Base-by-base conservation (phyloP, 2,329 filamentous ascomycete genomes). In the Thelonectria discophora region DNA sequence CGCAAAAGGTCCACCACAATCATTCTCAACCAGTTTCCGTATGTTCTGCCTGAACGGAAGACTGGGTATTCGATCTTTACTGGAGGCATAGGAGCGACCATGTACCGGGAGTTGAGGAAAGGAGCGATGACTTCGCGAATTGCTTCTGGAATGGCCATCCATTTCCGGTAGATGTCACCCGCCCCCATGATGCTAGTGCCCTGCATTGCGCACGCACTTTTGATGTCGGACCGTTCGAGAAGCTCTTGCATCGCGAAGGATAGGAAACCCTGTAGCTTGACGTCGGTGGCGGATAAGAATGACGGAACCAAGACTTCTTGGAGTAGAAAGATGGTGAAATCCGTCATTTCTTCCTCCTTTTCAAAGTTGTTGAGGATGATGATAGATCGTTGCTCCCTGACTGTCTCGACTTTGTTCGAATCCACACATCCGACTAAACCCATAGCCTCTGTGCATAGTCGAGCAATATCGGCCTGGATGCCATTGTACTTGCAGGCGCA, bases 231-330 rank as follows among this genome's bases (percentile, higher is more conserved):
- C 67, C 90, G 88, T 46, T 89, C 88, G 3, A 98, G 84, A 42
- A 98, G 84, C 70, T 97, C 90, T 76, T 99, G 95, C 88, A 99
- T 97, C 2, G 90, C 92, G 76, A 91, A 99, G 1, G 94, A 94
- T 17, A 99, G 83, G 73, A 96, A 97, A 0, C 93, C 94, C 75
- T 98, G 95, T 6, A 93, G 85, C 66, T 88, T 89, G 2, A 93
- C 91, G 74, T 97, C 96, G 0, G 91, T 95, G 1, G 92, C 91
- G 1, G 94, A 97, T 45, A 97, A 81, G 73, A 99, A 99, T 1
- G 94, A 90, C 63, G 94, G 93, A 24, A 98, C 93, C 11, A 99
- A 81, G 8, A 97, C 90, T 72, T 96, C 86, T 71, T 97, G 90
- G 15, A 99, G 82, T 48, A 97, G 83, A 70, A 94, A 93, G 42